phyloP scores from a whole-genome alignment of 148 eudicot genomes.

The Fallopia convolvulus region DNA sequence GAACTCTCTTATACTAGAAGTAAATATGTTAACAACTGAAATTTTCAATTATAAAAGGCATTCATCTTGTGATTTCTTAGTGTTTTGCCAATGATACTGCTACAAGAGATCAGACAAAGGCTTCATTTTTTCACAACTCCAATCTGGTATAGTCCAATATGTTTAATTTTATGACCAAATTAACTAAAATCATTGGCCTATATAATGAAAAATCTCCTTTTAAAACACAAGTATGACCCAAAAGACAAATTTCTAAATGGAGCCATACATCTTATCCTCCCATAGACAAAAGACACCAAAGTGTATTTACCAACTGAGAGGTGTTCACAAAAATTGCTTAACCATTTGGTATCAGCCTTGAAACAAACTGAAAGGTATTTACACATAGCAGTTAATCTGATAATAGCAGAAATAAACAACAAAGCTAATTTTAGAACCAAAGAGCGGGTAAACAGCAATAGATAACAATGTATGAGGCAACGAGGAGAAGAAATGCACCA shows the following conservation, averaged over 20 bases:
- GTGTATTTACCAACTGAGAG: not conserved
- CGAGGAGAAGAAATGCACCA: conserved; percentile 38
- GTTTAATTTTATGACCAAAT: not conserved
- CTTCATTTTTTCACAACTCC: not conserved
- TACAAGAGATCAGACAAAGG: not conserved
- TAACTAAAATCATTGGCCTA: not conserved
- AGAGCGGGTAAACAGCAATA: not conserved
- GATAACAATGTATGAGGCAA: not conserved
- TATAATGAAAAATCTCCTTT: not conserved
- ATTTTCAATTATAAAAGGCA: not conserved
- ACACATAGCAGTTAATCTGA: not conserved
- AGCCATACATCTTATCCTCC: not conserved
- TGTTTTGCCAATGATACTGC: not conserved
- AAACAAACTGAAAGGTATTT: not conserved
- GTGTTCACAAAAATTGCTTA: not conserved
- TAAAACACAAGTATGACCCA: not conserved
- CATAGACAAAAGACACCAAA: not conserved
- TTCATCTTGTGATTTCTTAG: not conserved
- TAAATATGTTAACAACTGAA: not conserved
- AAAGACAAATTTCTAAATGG: not conserved
- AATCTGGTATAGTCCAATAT: not conserved
- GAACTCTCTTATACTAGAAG: not conserved
- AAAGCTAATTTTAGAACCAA: conserved; percentile 1
- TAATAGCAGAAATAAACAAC: not conserved
- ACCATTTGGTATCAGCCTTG: not conserved